Evolutionary conservation across 2,329 filamentous ascomycete genomes (phyloP).

Genomic region (Graphiopsis chlorocephala): DNA sequence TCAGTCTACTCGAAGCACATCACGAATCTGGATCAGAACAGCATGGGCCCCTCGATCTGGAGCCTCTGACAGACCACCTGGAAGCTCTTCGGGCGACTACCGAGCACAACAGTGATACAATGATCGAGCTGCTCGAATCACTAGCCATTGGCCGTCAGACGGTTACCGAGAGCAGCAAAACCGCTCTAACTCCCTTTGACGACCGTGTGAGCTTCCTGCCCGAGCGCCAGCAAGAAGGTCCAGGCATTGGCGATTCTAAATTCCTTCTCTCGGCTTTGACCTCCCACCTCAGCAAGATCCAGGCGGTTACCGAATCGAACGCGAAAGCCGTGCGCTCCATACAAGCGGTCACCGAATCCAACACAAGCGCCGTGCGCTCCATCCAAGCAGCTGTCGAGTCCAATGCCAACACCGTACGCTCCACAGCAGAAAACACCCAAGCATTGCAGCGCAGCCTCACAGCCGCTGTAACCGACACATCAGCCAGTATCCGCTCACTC

Average conservation of each 20-base stretch:
- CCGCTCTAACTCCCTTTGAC: constrained; percentile 6
- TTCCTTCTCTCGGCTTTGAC: constrained; percentile 30
- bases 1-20: constrained; percentile 21
- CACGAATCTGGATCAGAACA: constrained; percentile 2
- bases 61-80: constrained; percentile 13
- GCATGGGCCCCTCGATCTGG: neutral
- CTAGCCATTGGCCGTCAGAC: constrained; percentile 4
- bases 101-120: constrained; percentile 15
- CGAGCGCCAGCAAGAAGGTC: constrained; percentile 5
- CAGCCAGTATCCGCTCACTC: constrained; percentile 14
- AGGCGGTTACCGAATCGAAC: constrained; percentile 27
- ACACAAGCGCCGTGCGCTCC: constrained; percentile 20
- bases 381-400: neutral
- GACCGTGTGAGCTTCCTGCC: neutral
- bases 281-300: constrained; percentile 30
- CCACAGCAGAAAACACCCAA: constrained; percentile 20
- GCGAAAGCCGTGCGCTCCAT: neutral
- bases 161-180: neutral
- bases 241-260: constrained; percentile 25
- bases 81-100: constrained; percentile 20
- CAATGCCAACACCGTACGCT: constrained; percentile 26
- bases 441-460: constrained; percentile 13
- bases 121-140: constrained; percentile 21
- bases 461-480: constrained; percentile 16
- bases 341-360: neutral